These are phyloP conservation scores for Pterulicium gracile DNA, from an alignment of 1,284 basidiomycete genomes.

Conservation along the genomic window DNA sequence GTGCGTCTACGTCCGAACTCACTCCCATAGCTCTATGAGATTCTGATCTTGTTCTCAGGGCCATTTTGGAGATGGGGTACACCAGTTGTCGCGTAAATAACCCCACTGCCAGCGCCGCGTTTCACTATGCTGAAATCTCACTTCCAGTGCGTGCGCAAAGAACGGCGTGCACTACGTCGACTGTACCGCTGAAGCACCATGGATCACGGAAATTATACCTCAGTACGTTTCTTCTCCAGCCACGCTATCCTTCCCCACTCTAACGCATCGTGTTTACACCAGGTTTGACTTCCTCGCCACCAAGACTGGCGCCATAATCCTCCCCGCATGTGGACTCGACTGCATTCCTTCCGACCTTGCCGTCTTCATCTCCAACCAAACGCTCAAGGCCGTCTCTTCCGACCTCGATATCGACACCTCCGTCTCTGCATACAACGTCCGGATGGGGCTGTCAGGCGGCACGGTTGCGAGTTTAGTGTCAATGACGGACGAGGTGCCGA, in stretches of 20 bases:
- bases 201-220: neutral
- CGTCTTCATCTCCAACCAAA: neutral
- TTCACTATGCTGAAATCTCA: too few species aligned
- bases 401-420: neutral
- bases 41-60: neutral
- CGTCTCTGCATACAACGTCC: neutral
- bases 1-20: constrained; percentile 33
- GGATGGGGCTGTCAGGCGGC: neutral
- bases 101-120: too few species aligned
- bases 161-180: neutral
- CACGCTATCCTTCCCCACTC: neutral
- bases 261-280: neutral
- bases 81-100: constrained; percentile 41
- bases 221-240: neutral
- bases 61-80: constrained; percentile 44
- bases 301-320: neutral
- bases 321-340: neutral
- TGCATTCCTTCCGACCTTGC: neutral
- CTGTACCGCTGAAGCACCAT: neutral
- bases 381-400: neutral
- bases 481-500: neutral
- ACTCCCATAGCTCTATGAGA: neutral
- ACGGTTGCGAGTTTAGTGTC: neutral
- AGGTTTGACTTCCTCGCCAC: neutral
- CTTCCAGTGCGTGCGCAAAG: neutral